Percentiles rank a stretch among this genome's conserved stretches.
phyloP scores from a whole-genome alignment of 2,329 filamentous ascomycete genomes.

The Trichophyton verrucosum region DNA sequence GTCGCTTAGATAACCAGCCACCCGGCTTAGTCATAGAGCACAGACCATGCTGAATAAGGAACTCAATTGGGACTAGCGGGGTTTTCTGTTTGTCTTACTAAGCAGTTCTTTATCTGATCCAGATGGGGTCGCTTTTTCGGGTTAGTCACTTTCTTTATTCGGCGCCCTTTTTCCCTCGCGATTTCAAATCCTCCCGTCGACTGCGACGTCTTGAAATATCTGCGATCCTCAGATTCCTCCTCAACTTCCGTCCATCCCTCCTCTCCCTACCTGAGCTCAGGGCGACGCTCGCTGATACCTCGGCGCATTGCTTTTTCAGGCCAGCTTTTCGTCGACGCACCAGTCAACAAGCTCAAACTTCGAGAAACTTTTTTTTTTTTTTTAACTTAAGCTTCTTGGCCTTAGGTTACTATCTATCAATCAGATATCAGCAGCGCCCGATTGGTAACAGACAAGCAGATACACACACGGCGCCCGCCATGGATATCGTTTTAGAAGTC shows the following conservation, averaged over 20 bases:
- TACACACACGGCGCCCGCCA: slow-evolving; percentile 27
- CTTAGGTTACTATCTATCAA: neutral
- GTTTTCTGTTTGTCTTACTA: neutral
- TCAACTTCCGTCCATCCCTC: neutral
- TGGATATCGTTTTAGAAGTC: slow-evolving; percentile 87
- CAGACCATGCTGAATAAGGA: neutral
- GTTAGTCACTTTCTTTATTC: neutral
- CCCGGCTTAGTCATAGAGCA: neutral
- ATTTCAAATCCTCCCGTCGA: neutral
- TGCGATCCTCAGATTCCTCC: neutral
- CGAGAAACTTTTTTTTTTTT: neutral
- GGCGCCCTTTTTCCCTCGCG: neutral
- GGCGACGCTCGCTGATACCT: neutral
- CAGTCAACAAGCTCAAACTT: neutral
- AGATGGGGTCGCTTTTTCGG: neutral
- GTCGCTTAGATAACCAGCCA: neutral
- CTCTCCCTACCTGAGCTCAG: neutral
- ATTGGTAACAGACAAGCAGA: neutral
- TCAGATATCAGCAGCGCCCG: neutral
- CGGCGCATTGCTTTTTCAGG: neutral
- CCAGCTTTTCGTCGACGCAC: neutral
- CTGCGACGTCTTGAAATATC: too few species aligned
- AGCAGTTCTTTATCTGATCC: neutral
- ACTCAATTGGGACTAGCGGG: neutral
- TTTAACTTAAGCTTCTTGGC: neutral